Evolutionary conservation across 2,329 filamentous ascomycete genomes (phyloP).

Genomic region (Helminthosporium solani): DNA sequence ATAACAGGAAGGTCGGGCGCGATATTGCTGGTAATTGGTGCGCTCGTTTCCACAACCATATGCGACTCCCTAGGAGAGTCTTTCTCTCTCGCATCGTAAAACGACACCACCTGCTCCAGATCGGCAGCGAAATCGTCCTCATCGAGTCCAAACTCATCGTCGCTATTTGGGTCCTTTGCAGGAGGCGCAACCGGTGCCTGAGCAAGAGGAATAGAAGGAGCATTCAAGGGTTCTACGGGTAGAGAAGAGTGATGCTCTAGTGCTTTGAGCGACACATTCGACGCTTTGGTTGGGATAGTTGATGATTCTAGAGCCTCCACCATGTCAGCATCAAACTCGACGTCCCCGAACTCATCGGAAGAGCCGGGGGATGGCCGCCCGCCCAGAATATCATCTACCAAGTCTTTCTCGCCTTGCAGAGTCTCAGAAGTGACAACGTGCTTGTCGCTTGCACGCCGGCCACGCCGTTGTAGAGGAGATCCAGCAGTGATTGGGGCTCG

Average conservation of each 20-base stretch:
- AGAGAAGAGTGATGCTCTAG: slow-evolving; percentile 7
- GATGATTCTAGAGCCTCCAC: slow-evolving; percentile 32
- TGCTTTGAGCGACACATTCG: slow-evolving; percentile 3
- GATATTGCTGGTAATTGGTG: slow-evolving; percentile 4
- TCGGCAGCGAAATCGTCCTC: slow-evolving; percentile 57
- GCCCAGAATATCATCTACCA: slow-evolving; percentile 3
- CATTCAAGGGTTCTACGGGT: slow-evolving; percentile 12
- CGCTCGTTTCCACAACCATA: not conserved
- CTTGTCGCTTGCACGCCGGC: slow-evolving; percentile 11
- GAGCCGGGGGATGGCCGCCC: slow-evolving; percentile 19
- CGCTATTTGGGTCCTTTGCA: slow-evolving; percentile 20
- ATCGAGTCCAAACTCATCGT: slow-evolving; percentile 50
- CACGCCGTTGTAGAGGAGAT: slow-evolving; percentile 35
- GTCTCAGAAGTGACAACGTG: not conserved
- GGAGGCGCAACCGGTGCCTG: slow-evolving; percentile 2
- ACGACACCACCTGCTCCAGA: slow-evolving; percentile 58
- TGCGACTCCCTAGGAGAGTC: slow-evolving; percentile 10
- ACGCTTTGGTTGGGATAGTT: slow-evolving; percentile 2
- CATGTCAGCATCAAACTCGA: slow-evolving; percentile 39
- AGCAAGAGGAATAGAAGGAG: slow-evolving; percentile 1
- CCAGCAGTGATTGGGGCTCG: slow-evolving; percentile 16
- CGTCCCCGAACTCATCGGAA: slow-evolving; percentile 40
- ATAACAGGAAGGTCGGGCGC: slow-evolving; percentile 21
- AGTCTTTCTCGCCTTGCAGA: not conserved
- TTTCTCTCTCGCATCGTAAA: slow-evolving; percentile 52